Conservation (phyloP, 208 protist genomes). For the Porcisia hertigi region DNA sequence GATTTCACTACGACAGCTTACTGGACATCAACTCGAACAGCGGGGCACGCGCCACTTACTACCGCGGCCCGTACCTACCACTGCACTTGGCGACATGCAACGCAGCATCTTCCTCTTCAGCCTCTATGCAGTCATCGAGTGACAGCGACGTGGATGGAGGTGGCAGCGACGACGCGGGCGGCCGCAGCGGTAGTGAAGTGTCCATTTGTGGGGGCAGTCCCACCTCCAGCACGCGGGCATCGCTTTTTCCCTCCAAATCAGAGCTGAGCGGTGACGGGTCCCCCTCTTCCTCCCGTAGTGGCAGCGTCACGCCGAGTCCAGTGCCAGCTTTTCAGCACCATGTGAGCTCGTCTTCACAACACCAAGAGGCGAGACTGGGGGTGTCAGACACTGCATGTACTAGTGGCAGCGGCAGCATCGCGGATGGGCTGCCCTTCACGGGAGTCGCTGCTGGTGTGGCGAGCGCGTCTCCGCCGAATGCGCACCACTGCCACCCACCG, state of each 20-base stretch:
- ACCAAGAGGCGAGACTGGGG: not conserved
- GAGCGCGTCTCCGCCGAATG: not conserved
- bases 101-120: constrained; percentile 6
- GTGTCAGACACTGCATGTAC: not conserved
- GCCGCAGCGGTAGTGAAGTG: not conserved
- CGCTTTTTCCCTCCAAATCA: not conserved
- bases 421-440: not conserved
- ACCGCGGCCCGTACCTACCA: constrained; percentile 44
- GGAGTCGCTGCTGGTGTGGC: not conserved
- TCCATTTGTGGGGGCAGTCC: not conserved
- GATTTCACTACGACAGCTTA: constrained; percentile 30
- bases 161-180: constrained; percentile 3
- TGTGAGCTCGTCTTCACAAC: not conserved
- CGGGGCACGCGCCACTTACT: constrained; percentile 42
- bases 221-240: not conserved
- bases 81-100: constrained; percentile 31
- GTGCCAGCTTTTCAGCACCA: constrained; percentile 1
- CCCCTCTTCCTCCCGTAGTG: not conserved
- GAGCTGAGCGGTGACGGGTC: not conserved
- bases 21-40: constrained; percentile 50
- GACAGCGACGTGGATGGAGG: constrained; percentile 1
- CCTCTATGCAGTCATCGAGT: not conserved
- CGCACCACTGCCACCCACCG: not conserved
- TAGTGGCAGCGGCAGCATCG: not conserved
- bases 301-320: constrained; percentile 7